These are phyloP conservation scores for Rhododendron kiyosumense DNA, from an alignment of 148 eudicot species.

Conservation along the genomic window DNA sequence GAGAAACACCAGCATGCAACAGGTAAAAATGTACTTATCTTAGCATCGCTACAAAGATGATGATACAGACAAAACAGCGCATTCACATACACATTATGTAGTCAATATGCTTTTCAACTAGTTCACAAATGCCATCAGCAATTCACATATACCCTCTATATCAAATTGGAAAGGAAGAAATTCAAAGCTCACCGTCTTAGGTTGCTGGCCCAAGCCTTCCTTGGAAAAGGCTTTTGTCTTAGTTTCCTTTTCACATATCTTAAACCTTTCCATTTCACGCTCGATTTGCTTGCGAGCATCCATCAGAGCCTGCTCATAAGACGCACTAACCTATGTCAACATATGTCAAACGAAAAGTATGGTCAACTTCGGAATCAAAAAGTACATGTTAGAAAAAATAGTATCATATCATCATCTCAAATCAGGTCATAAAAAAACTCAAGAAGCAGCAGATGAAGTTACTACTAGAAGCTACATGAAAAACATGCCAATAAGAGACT, in stretches of 20 bases:
- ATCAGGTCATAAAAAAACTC: neutral
- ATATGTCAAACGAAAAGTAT: slow-evolving; percentile 37
- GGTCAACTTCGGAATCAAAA: slow-evolving; percentile 33
- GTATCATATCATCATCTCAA: neutral
- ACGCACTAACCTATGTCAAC: slow-evolving; percentile 99
- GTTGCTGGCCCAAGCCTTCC: slow-evolving; percentile 98
- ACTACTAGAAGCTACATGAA: neutral
- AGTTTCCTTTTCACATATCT: slow-evolving; percentile 98
- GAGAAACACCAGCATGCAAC: neutral
- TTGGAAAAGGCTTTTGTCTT: slow-evolving; percentile 99
- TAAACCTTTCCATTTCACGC: slow-evolving; percentile 98
- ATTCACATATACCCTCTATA: neutral
- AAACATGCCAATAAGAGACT: neutral
- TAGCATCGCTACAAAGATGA: neutral
- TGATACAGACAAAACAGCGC: neutral
- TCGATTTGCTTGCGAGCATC: slow-evolving; percentile 95
- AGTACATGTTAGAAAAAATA: neutral
- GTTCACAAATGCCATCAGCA: neutral
- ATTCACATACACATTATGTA: neutral
- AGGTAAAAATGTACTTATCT: neutral
- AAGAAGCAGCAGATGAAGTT: slow-evolving; percentile 3
- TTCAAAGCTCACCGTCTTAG: slow-evolving; percentile 73
- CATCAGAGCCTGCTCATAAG: slow-evolving; percentile 99
- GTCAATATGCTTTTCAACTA: neutral
- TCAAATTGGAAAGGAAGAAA: neutral